Evolutionary conservation across 2,329 filamentous ascomycete genomes (phyloP).

Genomic region (Colletotrichum shisoi): DNA sequence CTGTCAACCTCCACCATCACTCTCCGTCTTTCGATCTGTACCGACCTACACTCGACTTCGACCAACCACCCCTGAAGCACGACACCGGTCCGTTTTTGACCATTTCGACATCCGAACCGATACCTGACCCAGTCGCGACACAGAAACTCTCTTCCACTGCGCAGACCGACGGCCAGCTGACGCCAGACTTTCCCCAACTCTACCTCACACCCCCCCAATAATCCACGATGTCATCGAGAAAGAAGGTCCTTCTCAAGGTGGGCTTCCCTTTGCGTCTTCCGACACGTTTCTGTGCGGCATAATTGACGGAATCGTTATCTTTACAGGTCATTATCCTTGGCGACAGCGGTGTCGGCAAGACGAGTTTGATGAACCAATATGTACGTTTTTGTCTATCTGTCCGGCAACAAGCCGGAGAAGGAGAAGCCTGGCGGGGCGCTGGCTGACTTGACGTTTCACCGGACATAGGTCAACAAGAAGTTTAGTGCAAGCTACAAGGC

Average conservation of each 20-base stretch:
- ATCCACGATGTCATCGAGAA: constrained; percentile 75
- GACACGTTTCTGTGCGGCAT: constrained; percentile 17
- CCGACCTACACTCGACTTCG: constrained; percentile 35
- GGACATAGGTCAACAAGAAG: constrained; percentile 95
- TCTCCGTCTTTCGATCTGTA: constrained; percentile 34
- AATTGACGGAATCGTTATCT: constrained; percentile 21
- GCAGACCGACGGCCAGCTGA: constrained; percentile 19
- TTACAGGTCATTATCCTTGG: constrained; percentile 95
- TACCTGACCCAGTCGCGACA: constrained; percentile 25
- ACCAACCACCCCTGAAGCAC: constrained; percentile 39
- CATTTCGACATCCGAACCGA: constrained; percentile 26
- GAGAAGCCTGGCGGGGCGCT: neutral
- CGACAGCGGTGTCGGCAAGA: constrained; percentile 98
- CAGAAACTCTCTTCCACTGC: constrained; percentile 18
- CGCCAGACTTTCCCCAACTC: constrained; percentile 11
- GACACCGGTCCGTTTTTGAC: constrained; percentile 35
- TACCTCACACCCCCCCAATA: constrained; percentile 12
- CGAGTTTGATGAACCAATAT: constrained; percentile 99
- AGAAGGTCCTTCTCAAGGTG: constrained; percentile 93
- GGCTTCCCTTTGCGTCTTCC: constrained; percentile 34
- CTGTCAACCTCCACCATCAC: constrained; percentile 38
- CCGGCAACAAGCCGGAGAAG: constrained; percentile 9
- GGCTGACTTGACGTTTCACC: constrained; percentile 13
- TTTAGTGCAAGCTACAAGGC: constrained; percentile 99
- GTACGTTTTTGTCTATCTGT: constrained; percentile 63